Evolutionary conservation across 805 yeast genomes (phyloP).

Genomic region (Metschnikowia aberdeeniae): DNA sequence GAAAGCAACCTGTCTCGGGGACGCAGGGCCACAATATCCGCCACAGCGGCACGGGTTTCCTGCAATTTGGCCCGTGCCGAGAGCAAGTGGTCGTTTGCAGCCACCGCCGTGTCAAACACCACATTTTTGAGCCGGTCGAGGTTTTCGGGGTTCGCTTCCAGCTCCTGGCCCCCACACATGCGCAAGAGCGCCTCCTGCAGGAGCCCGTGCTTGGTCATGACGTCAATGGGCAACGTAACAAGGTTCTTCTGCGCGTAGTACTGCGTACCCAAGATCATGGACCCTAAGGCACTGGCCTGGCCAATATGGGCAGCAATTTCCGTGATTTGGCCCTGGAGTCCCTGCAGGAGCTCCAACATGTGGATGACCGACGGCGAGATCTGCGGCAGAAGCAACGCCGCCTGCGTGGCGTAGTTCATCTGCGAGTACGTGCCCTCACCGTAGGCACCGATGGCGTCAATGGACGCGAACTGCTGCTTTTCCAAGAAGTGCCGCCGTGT

Average conservation of each 20-base stretch:
- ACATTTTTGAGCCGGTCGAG: slow-evolving; percentile 48
- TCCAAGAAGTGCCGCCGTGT: slow-evolving; percentile 53
- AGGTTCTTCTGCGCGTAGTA: slow-evolving; percentile 54
- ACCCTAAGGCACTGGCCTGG: slow-evolving; percentile 70
- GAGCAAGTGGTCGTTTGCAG: slow-evolving; percentile 76
- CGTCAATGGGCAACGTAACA: slow-evolving; percentile 60
- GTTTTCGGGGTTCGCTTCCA: slow-evolving; percentile 24
- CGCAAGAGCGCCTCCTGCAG: slow-evolving; percentile 64
- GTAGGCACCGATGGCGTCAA: slow-evolving; percentile 62
- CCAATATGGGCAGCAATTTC: slow-evolving; percentile 79
- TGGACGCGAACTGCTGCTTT: slow-evolving; percentile 41
- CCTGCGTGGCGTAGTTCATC: slow-evolving; percentile 62
- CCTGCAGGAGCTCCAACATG: slow-evolving; percentile 44
- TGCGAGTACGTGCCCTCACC: slow-evolving; percentile 82
- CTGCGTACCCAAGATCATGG: slow-evolving; percentile 55
- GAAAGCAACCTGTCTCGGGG: slow-evolving; percentile 23
- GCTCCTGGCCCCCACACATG: slow-evolving; percentile 40
- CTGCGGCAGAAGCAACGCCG: slow-evolving; percentile 51
- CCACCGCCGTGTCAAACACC: slow-evolving; percentile 64
- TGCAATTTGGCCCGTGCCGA: slow-evolving; percentile 58
- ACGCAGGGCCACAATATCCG: slow-evolving; percentile 21
- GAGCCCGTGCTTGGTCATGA: slow-evolving; percentile 48
- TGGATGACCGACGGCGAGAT: slow-evolving; percentile 53
- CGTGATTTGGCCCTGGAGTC: slow-evolving; percentile 42
- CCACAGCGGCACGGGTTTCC: slow-evolving; percentile 36